Percentiles rank a stretch among this genome's conserved stretches.
phyloP scores from a whole-genome alignment of 805 yeast genomes.

The Komagataella phaffii region DNA sequence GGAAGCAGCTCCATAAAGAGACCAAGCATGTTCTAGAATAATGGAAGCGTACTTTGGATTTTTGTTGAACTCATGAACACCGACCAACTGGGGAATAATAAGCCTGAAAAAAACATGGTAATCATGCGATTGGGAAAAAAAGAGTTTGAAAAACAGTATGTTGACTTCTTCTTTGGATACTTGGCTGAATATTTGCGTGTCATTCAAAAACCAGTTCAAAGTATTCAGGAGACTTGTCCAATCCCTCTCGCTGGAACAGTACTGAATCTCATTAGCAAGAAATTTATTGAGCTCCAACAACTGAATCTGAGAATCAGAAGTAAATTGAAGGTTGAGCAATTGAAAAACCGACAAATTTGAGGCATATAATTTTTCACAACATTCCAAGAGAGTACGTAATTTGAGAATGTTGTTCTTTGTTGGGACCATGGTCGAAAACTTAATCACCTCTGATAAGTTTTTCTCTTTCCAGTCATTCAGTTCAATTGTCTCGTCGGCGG shows the following conservation, averaged over 20 bases:
- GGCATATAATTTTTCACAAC: background rate
- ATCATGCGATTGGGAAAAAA: slow-evolving; percentile 3
- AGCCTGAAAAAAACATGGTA: slow-evolving; percentile 6
- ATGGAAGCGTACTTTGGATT: slow-evolving; percentile 6
- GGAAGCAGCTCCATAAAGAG: slow-evolving; percentile 13
- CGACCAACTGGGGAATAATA: background rate
- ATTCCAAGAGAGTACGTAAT: background rate
- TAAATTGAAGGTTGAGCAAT: background rate
- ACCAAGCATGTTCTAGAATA: slow-evolving; percentile 12
- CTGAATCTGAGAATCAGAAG: slow-evolving; percentile 7
- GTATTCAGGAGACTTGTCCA: slow-evolving; percentile 16
- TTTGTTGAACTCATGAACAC: background rate
- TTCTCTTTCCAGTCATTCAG: background rate
- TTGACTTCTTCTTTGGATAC: slow-evolving; percentile 10
- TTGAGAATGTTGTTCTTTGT: background rate
- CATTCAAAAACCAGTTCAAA: slow-evolving; percentile 13
- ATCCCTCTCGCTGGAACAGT: slow-evolving; percentile 4
- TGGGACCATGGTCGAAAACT: background rate
- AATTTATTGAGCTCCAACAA: slow-evolving; percentile 11
- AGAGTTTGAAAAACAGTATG: background rate
- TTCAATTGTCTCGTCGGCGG: background rate
- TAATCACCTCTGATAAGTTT: background rate
- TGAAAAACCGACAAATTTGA: background rate
- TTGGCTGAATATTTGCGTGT: slow-evolving; percentile 13
- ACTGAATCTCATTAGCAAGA: slow-evolving; percentile 11